Base-by-base conservation (phyloP, 345 rosid species). In the Eucalyptus paniculata region DNA sequence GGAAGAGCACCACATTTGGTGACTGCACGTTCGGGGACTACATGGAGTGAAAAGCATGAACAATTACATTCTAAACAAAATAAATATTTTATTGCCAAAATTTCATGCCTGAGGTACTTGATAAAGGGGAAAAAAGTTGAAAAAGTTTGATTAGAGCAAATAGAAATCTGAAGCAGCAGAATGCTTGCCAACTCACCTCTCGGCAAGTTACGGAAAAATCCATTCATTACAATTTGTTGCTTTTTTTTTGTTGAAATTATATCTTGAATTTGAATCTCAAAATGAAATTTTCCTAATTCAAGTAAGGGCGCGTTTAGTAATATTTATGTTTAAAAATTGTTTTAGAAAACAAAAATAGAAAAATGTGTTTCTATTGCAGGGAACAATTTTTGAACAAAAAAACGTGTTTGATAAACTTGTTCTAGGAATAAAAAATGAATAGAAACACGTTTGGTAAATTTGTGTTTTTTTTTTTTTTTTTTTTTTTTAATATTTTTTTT, bases 301-400 rank as follows among this genome's bases (percentile, higher is more conserved):
- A 62, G 34, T 62, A 62, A 45, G 49, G 49, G 4, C 49, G 49
- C 0, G 0, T 45, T 45, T 45, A 0, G 12, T 45, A 45, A 45
- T 11, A 45, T 45, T 45, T 45, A 0, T 45, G 4, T 45, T 45
- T 45, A 45, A 45, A 45, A 45, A 45, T 45, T 45, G 12, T 45
- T 45, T 0, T 3, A 3, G 12, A 0, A 0, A 45, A 45, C 47
- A 45, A 10, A 45, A 45, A 45, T 45, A 45, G 12, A 45, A 45
- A 3, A 45, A 45, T 9, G 49, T 9, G 12, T 45, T 45, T 45
- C 0, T 45, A 0, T 45, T 45, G 4, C 4, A 10, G 12, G 1
- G 12, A 45, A 45, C 4, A 45, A 45, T 45, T 45, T 45, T 45
- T 45, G 12, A 45, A 45, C 11, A 45, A 45, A 45, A 45, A 45